Conservation (phyloP, 2,329 filamentous ascomycete genomes). For the Delphinella strobiligena region DNA sequence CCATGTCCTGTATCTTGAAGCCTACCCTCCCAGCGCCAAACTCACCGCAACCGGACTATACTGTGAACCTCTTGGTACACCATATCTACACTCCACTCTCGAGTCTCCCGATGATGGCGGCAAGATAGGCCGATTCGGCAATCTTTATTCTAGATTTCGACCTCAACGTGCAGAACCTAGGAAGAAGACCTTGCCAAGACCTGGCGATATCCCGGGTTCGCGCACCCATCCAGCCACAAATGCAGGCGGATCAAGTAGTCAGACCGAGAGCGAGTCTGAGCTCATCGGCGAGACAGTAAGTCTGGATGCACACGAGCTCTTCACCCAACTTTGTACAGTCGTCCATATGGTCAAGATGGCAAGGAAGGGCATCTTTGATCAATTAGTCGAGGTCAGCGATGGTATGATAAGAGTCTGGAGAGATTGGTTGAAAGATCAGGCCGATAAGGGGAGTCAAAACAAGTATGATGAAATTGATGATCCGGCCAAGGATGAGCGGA, state of each 20-base stretch:
- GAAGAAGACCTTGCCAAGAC: slow-evolving; percentile 23
- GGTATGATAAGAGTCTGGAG: slow-evolving; percentile 60
- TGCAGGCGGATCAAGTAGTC: slow-evolving; percentile 4
- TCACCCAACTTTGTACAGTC: slow-evolving; percentile 60
- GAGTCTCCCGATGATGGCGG: slow-evolving; percentile 22
- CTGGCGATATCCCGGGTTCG: slow-evolving; percentile 35
- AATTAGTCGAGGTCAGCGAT: slow-evolving; percentile 51
- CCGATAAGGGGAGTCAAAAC: not conserved
- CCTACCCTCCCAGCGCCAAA: slow-evolving; percentile 60
- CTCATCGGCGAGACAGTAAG: slow-evolving; percentile 39
- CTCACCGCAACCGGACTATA: slow-evolving; percentile 56
- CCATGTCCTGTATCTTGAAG: slow-evolving; percentile 63
- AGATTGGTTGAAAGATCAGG: slow-evolving; percentile 50
- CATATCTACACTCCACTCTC: slow-evolving; percentile 13
- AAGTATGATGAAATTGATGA: slow-evolving; percentile 5
- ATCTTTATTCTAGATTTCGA: slow-evolving; percentile 58
- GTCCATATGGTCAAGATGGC: slow-evolving; percentile 46
- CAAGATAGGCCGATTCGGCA: slow-evolving; percentile 40
- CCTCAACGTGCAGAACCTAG: slow-evolving; percentile 46
- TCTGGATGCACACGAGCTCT: slow-evolving; percentile 58
- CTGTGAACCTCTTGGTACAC: slow-evolving; percentile 55
- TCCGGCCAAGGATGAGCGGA: slow-evolving; percentile 25
- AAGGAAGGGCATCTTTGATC: not conserved
- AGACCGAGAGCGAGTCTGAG: not conserved
- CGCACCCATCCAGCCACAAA: slow-evolving; percentile 23